Base-by-base conservation (phyloP, 2,329 filamentous ascomycete genomes). In the Paracoccidioides brasiliensis region DNA sequence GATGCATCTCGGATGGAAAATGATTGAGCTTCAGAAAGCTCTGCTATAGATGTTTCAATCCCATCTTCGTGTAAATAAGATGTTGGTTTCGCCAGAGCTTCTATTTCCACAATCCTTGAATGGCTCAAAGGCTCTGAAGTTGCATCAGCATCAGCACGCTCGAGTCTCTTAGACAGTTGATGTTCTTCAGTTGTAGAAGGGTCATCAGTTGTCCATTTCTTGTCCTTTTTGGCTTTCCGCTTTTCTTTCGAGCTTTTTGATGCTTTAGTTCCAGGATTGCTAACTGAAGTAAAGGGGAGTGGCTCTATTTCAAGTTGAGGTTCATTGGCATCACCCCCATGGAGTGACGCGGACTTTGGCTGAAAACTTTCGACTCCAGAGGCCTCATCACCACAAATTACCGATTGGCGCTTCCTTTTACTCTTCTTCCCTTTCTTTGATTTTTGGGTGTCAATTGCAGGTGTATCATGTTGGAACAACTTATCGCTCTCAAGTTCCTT, bases 191-290 rank as follows among this genome's bases (percentile, higher is more conserved):
- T 33, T 8, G 1, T 30, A 33, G 7, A 52, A 35, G 45, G 48
- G 40, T 42, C 40, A 9, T 50, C 48, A 12, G 45, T 32, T n/a
- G 50, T 50, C 37, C 38, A 44, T 10, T 59, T 56, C 44, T 50
- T 56, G 33, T 53, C 52, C 52, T 51, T 56, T 48, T 56, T 53
- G 32, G 54, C 59, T 46, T 61, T 61, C 28, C 74, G 72, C 58
- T 72, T 75, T 55, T 64, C 64, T 52, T 72, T 67, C 41, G 67
- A 59, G 6, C 69, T 64, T 59, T 42, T 41, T 2, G 14, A 30
- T n/a, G 5, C 38, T 9, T 33, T 22, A n/a, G 59, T 54, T 44
- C 64, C 62, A 2, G 58, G 52, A 22, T 60, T 57, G 15, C 55
- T 2, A 55, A 38, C 4, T 41, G 5, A 40, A 4, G 35, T 32